Conservation (phyloP, 2,329 filamentous ascomycete species). For the Penicillium sp. region DNA sequence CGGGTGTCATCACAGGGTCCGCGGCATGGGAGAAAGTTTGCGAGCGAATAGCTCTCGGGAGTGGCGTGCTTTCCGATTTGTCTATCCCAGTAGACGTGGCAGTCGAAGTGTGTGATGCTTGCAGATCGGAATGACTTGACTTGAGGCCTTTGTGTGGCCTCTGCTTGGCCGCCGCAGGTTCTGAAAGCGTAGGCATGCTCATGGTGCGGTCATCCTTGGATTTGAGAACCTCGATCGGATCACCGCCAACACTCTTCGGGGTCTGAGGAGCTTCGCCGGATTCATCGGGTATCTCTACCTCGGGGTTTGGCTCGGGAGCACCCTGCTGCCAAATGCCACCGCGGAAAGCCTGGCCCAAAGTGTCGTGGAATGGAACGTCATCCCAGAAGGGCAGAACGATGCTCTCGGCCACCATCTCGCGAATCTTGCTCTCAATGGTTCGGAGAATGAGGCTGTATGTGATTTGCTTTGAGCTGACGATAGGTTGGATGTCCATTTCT, state of each 20-base stretch:
- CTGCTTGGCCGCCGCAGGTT: conserved; percentile 23
- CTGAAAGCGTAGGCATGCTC: conserved; percentile 35
- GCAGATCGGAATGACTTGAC: conserved; percentile 24
- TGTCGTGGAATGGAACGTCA: conserved; percentile 87
- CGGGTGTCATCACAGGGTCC: conserved; percentile 66
- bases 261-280: conserved; percentile 26
- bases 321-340: conserved; percentile 75
- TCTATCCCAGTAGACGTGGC: conserved; percentile 33
- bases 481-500: conserved; percentile 90
- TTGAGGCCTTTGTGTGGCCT: conserved; percentile 33
- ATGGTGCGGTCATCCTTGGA: conserved; percentile 36
- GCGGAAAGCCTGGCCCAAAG: conserved; percentile 72
- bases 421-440: conserved; percentile 91
- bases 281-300: conserved; percentile 41
- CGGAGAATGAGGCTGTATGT: conserved; percentile 90
- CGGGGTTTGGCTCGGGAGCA: conserved; percentile 43
- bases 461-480: conserved; percentile 92
- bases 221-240: conserved; percentile 31
- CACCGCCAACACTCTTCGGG: conserved; percentile 19
- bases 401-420: conserved; percentile 90
- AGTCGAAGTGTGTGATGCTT: conserved; percentile 18
- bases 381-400: conserved; percentile 95
- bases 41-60: conserved; percentile 60
- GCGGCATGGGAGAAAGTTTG: conserved; percentile 64
- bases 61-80: conserved; percentile 41